A percentile compares a stretch with the other conserved stretches of the same genome.
These are phyloP conservation scores for Saturnispora silvae DNA, from an alignment of 805 yeast genomes.

Conservation along the genomic window DNA sequence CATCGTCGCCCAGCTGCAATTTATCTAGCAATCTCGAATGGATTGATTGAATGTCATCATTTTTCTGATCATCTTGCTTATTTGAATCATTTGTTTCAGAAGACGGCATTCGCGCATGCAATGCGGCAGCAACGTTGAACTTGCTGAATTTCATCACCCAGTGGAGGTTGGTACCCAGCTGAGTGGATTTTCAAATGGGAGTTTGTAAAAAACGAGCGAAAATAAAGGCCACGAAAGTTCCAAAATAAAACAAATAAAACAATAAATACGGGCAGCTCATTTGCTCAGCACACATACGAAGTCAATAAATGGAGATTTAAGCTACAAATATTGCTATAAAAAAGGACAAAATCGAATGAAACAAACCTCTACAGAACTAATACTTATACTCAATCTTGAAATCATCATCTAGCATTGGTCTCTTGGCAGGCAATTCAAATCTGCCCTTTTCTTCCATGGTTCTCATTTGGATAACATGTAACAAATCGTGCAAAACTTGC, in stretches of 20 bases:
- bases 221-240: no score
- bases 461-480: conserved; percentile 24
- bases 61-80: neutral
- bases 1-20: conserved; percentile 24
- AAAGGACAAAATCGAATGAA: no score
- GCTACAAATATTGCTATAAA: no score
- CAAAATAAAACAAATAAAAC: no score
- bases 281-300: neutral
- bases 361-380: no score
- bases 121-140: conserved; percentile 2
- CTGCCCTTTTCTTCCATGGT: conserved; percentile 24
- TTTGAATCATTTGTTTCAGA: neutral
- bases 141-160: conserved; percentile 7
- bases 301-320: neutral
- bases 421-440: conserved; percentile 22
- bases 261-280: no score
- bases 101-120: neutral
- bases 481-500: conserved; percentile 19
- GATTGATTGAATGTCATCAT: conserved; percentile 15
- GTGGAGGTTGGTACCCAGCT: no score
- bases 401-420: conserved; percentile 22
- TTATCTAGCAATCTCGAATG: conserved; percentile 23
- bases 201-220: no score
- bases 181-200: no score
- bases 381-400: conserved; percentile 11